Evolutionary conservation across 805 yeast species (phyloP).

Genomic region (Ogataea paradorogensis): DNA sequence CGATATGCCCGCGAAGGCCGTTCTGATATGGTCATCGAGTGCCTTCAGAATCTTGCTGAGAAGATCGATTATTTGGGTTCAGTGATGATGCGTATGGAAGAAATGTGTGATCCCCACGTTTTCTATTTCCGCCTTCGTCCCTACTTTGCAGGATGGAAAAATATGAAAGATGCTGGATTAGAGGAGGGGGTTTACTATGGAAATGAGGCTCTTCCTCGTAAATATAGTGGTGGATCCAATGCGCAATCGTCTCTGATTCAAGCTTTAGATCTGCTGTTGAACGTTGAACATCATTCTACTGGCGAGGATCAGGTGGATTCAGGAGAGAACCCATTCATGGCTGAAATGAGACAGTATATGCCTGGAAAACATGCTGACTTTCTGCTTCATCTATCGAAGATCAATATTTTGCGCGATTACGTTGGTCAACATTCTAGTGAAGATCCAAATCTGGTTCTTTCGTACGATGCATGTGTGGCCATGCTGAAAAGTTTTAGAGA

Average conservation of each 20-base stretch:
- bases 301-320: slow-evolving; percentile 38
- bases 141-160: slow-evolving; percentile 90
- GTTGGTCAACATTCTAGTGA: slow-evolving; percentile 44
- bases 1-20: slow-evolving; percentile 50
- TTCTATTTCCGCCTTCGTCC: slow-evolving; percentile 87
- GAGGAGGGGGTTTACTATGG: slow-evolving; percentile 77
- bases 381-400: slow-evolving; percentile 54
- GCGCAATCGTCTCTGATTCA: slow-evolving; percentile 92
- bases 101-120: slow-evolving; percentile 91
- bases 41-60: slow-evolving; percentile 68
- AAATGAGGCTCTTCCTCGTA: slow-evolving; percentile 50
- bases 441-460: slow-evolving; percentile 56
- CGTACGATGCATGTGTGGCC: slow-evolving; percentile 87
- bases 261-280: slow-evolving; percentile 72
- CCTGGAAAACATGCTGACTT: slow-evolving; percentile 83
- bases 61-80: slow-evolving; percentile 70
- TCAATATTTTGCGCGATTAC: slow-evolving; percentile 60
- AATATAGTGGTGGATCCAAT: slow-evolving; percentile 86
- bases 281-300: slow-evolving; percentile 75
- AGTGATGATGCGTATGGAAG: slow-evolving; percentile 78
- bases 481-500: slow-evolving; percentile 87
- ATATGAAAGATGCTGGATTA: slow-evolving; percentile 84
- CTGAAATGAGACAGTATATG: slow-evolving; percentile 87
- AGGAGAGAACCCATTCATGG: slow-evolving; percentile 51
- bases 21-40: slow-evolving; percentile 36